Evolutionary conservation across 345 rosid genomes (phyloP).

Genomic region (Eutrema yunnanense): DNA sequence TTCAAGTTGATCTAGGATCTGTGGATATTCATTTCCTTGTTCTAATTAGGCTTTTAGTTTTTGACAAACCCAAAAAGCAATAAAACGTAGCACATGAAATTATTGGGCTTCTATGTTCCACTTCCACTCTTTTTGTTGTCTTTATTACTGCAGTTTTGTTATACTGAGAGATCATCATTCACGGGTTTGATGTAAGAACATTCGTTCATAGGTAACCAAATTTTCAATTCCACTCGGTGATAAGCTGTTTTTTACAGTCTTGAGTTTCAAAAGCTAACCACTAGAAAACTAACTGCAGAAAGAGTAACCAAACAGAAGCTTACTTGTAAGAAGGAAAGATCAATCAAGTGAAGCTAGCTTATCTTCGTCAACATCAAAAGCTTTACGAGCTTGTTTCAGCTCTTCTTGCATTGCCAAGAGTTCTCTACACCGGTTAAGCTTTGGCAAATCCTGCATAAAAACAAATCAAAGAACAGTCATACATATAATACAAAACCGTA

Average conservation of each 20-base stretch:
- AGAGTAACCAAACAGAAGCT: background rate
- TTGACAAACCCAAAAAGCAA: too few species aligned
- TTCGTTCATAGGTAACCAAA: too few species aligned
- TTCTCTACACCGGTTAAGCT: constrained; percentile 83
- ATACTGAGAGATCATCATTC: too few species aligned
- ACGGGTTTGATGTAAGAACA: too few species aligned
- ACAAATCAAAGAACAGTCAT: background rate
- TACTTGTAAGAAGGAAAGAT: background rate
- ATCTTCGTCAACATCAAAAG: constrained; percentile 89
- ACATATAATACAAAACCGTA: background rate
- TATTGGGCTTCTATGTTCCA: too few species aligned
- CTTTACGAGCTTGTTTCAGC: constrained; percentile 93
- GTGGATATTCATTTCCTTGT: too few species aligned
- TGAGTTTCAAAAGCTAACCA: background rate
- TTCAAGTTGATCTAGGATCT: too few species aligned
- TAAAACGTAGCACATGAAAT: too few species aligned
- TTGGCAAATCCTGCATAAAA: constrained; percentile 63
- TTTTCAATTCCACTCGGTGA: background rate
- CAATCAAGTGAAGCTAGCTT: constrained; percentile 40
- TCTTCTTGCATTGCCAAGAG: constrained; percentile 92
- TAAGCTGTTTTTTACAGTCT: background rate
- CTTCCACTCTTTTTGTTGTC: too few species aligned
- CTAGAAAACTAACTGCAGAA: background rate
- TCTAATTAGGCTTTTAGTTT: too few species aligned
- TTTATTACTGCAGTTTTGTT: too few species aligned